Evolutionary conservation across 257 asterid species (phyloP).

Genomic region (Sherardia arvensis): DNA sequence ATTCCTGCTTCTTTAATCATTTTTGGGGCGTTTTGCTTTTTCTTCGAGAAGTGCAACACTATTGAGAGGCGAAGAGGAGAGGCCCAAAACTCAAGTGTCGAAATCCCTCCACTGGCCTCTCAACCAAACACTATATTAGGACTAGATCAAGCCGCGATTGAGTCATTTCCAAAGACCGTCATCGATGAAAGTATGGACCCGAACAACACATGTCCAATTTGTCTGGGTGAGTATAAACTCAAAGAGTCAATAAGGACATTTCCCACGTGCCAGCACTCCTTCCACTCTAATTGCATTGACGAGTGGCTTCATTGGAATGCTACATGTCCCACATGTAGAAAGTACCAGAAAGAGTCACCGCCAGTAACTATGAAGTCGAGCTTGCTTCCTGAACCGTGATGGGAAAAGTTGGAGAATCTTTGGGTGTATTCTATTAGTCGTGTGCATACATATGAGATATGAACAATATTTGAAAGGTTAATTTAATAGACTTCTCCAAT

Average conservation of each 20-base stretch:
- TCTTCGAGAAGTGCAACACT: conserved; percentile 19
- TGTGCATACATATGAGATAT: not conserved
- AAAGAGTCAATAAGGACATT: conserved; percentile 39
- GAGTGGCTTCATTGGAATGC: conserved; percentile 42
- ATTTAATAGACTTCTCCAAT: too few relatives aligned
- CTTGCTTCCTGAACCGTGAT: not conserved
- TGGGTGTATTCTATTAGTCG: too few relatives aligned
- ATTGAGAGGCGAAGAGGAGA: not conserved
- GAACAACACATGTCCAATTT: conserved; percentile 34
- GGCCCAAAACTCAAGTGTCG: conserved; percentile 9
- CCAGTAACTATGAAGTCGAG: not conserved
- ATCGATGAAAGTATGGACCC: conserved; percentile 40
- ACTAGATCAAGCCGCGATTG: conserved; percentile 33
- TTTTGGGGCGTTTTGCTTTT: conserved; percentile 20
- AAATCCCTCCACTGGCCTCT: conserved; percentile 17
- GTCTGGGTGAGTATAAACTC: conserved; percentile 37
- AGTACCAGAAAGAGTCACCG: conserved; percentile 22
- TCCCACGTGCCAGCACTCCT: conserved; percentile 46
- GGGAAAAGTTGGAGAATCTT: too few relatives aligned
- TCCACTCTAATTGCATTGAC: conserved; percentile 48
- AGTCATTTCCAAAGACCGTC: conserved; percentile 41
- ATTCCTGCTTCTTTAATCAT: conserved; percentile 31
- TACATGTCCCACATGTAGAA: conserved; percentile 50
- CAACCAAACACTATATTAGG: conserved; percentile 17
- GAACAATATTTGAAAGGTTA: too few relatives aligned